Conservation (phyloP, 1,284 basidiomycete species). For the Cryptococcus depauperatus region DNA sequence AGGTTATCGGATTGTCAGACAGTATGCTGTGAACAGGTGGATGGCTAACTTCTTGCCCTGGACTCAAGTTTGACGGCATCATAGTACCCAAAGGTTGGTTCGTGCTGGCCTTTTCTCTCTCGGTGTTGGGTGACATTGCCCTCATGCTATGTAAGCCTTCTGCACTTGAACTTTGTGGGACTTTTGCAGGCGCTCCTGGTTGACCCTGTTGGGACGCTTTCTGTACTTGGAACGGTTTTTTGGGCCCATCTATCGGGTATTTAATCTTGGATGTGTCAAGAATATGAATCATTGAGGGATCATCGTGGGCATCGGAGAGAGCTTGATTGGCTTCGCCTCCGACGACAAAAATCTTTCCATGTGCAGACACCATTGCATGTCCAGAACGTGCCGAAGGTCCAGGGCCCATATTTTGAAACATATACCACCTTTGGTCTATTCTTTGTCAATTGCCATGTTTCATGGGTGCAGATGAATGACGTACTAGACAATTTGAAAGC, state of each 20-base stretch:
- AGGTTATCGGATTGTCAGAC: too few species aligned
- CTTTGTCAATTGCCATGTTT: slow-evolving; percentile 1
- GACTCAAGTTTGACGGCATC: neutral
- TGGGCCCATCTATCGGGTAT: slow-evolving; percentile 56
- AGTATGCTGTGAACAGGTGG: too few species aligned
- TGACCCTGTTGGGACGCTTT: neutral
- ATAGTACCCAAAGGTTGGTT: neutral
- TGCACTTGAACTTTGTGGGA: slow-evolving; percentile 14
- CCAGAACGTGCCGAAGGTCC: slow-evolving; percentile 83
- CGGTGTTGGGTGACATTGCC: too few species aligned
- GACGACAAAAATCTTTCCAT: slow-evolving; percentile 80
- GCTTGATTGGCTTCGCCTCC: slow-evolving; percentile 72
- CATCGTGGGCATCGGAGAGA: slow-evolving; percentile 50
- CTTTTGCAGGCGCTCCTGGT: neutral
- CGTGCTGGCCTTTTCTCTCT: too few species aligned
- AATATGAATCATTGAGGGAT: slow-evolving; percentile 75
- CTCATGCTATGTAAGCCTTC: too few species aligned
- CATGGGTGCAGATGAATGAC: slow-evolving; percentile 32
- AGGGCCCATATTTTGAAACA: slow-evolving; percentile 99
- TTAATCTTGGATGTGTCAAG: slow-evolving; percentile 93
- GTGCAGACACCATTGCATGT: slow-evolving; percentile 88
- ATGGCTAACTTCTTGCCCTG: neutral
- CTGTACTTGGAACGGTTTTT: neutral
- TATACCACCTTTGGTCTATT: slow-evolving; percentile 75
- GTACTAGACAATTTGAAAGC: slow-evolving; percentile 93